Evolutionary conservation across 2,329 filamentous ascomycete species (phyloP), one percentile per base, ranked within the genome.

Genomic region (Grosmannia serpens): DNA sequence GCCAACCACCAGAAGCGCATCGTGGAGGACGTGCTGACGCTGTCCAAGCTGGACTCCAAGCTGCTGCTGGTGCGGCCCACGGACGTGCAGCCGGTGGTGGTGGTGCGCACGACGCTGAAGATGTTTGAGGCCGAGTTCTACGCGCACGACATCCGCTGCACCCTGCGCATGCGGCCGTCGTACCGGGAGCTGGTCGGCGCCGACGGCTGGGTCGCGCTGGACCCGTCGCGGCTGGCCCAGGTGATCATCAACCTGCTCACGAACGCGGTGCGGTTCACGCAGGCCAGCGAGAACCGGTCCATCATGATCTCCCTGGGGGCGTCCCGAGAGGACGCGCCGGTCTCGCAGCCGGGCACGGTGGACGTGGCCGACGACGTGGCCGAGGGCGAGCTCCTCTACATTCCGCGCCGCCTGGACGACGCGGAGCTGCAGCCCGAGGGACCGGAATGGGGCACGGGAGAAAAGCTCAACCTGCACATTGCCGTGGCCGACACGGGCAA

Each of bases 91-190:
- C 86, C 87, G 0, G 73, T 87, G 50, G 75, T 74, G 4, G 80
- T 89, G 15, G 78, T 89, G 2, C 78, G 83, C 59, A 78, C 80
- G 27, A 82, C 86, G 0, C 68, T 91, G 38, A 88, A 86, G 66
- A 90, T 92, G 83, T 90, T 91, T 64, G 87, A 91, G 70, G 79
- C 85, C 10, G 88, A 92, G 67, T 72, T 92, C 17, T 77, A 82
- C 52, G 84, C 84, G 9, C 86, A 88, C 59, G 83, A 84, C 50
- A 91, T 92, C 60, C 77, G 82, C 56, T 82, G 90, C 70, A 78
- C 84, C 46, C 87, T 90, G 63, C 75, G 77, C 1, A 79, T 91
- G 47, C 84, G 88, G 64, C 77, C 85, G 51, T 85, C 84, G 0
- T 89, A 87, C 67, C 75, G 80, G 17, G 75, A 81, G 20, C 71